Evolutionary conservation across 495 filamentous ascomycete genomes (phyloP), one percentile per base, ranked within the genome.

Genomic region (Hapsidospora chrysogenum): DNA sequence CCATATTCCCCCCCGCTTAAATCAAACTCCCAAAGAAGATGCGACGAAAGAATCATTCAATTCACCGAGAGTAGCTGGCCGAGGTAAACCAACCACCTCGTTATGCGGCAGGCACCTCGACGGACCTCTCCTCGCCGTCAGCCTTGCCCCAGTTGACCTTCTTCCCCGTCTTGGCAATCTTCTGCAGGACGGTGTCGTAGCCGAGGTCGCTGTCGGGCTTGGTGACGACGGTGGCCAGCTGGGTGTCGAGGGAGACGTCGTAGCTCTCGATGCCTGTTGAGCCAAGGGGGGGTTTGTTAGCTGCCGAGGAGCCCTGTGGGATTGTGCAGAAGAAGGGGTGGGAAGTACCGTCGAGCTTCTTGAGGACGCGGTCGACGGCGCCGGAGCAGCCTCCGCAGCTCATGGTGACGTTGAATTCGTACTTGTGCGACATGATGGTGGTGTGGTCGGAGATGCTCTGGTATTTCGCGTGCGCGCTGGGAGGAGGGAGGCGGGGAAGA

Each of bases 101-200:
- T 21, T 39, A 45, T n/a, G 52, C 50, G 9, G 45, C 53, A 2
- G 40, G 17, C n/a, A 64, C 36, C 44, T 62, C 63, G 32, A 70
- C 52, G 35, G 58, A 62, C 52, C 55, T 51, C 35, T 40, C 41
- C 41, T 58, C 57, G 28, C 63, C 67, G 50, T 72, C 67, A 10
- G 51, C 76, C 68, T 80, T 71, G 15, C 73, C 81, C 16, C 59
- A 68, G 42, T 75, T 85, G 43, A 97, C 74, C 47, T 72, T 74
- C 73, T 96, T 97, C 20, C 85, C 86, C 2, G 89, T 95, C 72
- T 95, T 96, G 70, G 76, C 75, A 50, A 97, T 95, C 38, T 74
- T 85, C 48, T 72, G 68, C 34, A 93, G 69, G 29, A 97, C 83
- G 17, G 73, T 81, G 35, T 83, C 72, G 56, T 86, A 93, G 26